Evolutionary conservation across 768 basidiomycete genomes (phyloP), one percentile per base, ranked within the genome.

Genomic region (Pleurotus djamor): DNA sequence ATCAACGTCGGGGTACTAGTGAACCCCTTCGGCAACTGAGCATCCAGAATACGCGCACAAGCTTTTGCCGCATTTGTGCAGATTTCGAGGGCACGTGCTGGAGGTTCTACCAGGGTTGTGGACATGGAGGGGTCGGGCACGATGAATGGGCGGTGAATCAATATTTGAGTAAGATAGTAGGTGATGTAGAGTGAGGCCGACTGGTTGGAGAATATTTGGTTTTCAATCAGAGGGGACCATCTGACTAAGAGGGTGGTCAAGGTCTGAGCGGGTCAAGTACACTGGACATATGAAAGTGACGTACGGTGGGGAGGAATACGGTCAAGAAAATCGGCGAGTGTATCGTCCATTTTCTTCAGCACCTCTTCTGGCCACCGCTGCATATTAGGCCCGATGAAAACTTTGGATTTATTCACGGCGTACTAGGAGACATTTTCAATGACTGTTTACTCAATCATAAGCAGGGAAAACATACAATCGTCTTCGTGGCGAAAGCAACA

Each of bases 141-240:
- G 41, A 89, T 82, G 71, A 89, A 89, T 1, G 87, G 85, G 34
- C 90, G 83, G 67, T 89, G 85, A 34, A 92, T 79, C 55, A 89
- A 72, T 68, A 92, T 88, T 68, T 83, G 80, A 36, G 76, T 74
- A 44, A 84, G 68, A 70, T 91, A 83, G 67, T 88, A 92, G 5
- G 80, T 74, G 16, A 79, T 74, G 57, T 83, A 79, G 34, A 92
- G 67, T 6, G 76, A 76, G 7, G 85, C 82, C 10, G 87, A 82
- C 67, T 88, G 86, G 38, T 77, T 74, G 45, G 84, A 79, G 58
- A 84, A 81, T 1, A 73, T 60, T 0, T 74, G 67, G 64, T 86
- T 74, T 52, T 78, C 69, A 16, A 79, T 78, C 35, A 79, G 71
- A 17, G 82, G 76, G 56, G 84, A 79, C 89, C 89, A 88, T 61